Base-by-base conservation (phyloP, 75 land plant species). In the Pseudotsuga menziesii region DNA sequence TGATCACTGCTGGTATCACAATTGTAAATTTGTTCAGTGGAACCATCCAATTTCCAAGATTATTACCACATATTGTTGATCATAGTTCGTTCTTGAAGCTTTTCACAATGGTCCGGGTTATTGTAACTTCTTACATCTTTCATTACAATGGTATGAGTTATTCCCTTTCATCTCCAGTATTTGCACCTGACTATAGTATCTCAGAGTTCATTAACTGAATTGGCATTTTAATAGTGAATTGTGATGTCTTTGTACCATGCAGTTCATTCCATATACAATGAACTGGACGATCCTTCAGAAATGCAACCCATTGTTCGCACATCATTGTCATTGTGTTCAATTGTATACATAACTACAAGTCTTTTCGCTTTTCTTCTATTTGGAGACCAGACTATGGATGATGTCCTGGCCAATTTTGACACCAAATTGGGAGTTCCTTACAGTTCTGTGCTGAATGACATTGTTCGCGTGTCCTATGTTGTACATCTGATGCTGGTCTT, bases 401-500 rank as follows among this genome's bases (percentile, higher is more conserved):
- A 94, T 69, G 87, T 94, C 20, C 82, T 94, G 62, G 81, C 97
- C 64, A 94, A 94, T 85, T 91, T 94, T 76, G 90, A 88, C 72
- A 63, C 85, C 13, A 87, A 94, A 76, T 88, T 94, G 57, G 90
- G 88, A n/a, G 81, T 90, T 29, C 88, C 91, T 0, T 88, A 72
- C 80, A 71, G 86, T 29, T 66, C 83, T 9, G 19, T 85, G 48
- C 79, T 94, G 26, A 80, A 78, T 77, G 87, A 82, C 75, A 81
- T 85, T 44, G 87, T 91, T 13, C 87, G 94, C 69, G 80, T 91
- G 56, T 88, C 91, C 78, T 91, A 94, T 80, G 92, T 88, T 20
- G 79, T 87, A 4, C 98, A 92, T 79, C 80, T 95, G 20, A 88
- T 95, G 96, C 82, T 95, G 75, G 95, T 95, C 44, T 95, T 92